These are phyloP conservation scores for Ceratocystis cubensis DNA, from an alignment of 2,329 filamentous ascomycete genomes.

Conservation along the genomic window DNA sequence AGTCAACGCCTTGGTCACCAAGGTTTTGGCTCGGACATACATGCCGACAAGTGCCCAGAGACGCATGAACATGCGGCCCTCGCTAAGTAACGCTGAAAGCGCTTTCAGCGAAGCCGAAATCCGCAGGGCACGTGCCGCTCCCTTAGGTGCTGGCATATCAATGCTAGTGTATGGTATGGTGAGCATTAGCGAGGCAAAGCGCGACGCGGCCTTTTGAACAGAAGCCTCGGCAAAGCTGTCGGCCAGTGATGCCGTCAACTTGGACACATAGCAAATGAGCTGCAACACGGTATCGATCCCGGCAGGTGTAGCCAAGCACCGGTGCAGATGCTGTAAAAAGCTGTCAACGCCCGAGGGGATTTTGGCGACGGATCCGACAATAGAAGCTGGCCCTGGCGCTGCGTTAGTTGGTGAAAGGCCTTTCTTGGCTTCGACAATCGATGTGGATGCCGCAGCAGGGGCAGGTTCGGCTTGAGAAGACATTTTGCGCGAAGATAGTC, in stretches of 20 bases:
- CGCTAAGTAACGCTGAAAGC: conserved; percentile 53
- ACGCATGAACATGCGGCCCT: conserved; percentile 59
- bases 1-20: conserved; percentile 29
- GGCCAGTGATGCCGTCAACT: conserved; percentile 41
- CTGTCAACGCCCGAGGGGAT: conserved; percentile 35
- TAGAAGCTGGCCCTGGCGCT: conserved; percentile 22
- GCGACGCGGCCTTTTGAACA: conserved; percentile 40
- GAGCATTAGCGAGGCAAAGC: conserved; percentile 41
- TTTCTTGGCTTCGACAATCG: conserved; percentile 13
- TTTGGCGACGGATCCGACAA: conserved; percentile 24
- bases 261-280: conserved; percentile 55
- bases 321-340: conserved; percentile 44
- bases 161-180: conserved; percentile 38
- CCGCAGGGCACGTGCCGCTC: conserved; percentile 17
- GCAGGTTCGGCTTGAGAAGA: not conserved
- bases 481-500: not conserved
- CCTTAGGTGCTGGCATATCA: conserved; percentile 28
- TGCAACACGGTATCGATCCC: conserved; percentile 60
- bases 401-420: conserved; percentile 14
- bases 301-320: conserved; percentile 53
- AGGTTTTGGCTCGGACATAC: conserved; percentile 51
- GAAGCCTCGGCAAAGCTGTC: conserved; percentile 43
- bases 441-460: not conserved
- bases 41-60: conserved; percentile 67
- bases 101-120: conserved; percentile 38